These are phyloP conservation scores for Cadophora luteo-olivacea DNA, from an alignment of 2,329 filamentous ascomycete species.

Conservation along the genomic window DNA sequence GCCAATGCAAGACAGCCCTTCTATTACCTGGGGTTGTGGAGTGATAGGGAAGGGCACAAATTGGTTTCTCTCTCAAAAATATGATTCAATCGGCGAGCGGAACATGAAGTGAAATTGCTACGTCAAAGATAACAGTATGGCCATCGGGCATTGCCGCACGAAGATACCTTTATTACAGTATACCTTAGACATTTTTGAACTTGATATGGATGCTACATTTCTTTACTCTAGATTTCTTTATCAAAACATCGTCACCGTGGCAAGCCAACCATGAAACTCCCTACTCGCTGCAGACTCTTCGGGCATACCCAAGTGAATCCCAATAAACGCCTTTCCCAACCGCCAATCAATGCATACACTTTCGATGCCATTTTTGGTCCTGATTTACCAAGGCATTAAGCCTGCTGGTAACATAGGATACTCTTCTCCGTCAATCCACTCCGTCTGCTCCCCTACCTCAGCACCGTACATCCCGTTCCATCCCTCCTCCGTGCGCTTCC, in stretches of 20 bases:
- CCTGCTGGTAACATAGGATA: constrained; percentile 43
- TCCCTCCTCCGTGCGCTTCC: constrained; percentile 50
- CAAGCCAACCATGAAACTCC: constrained; percentile 5
- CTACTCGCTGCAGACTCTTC: background rate
- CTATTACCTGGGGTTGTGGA: background rate
- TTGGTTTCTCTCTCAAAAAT: background rate
- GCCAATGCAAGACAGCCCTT: no score
- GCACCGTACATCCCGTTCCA: constrained; percentile 34
- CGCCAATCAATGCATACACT: background rate
- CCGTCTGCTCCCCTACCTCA: constrained; percentile 28
- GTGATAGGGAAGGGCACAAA: background rate
- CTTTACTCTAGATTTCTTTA: background rate
- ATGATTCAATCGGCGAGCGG: background rate
- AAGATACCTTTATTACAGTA: no score
- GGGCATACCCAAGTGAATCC: background rate
- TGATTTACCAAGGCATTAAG: constrained; percentile 40
- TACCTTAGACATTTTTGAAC: background rate
- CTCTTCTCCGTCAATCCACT: constrained; percentile 43
- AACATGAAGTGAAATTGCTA: no score
- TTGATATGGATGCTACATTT: background rate
- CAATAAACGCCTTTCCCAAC: constrained; percentile 1
- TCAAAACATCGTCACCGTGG: constrained; percentile 17
- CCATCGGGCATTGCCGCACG: no score
- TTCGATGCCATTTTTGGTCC: background rate
- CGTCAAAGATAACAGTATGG: no score